phyloP scores from a whole-genome alignment of 495 filamentous ascomycete genomes.

The Xylaria venustula region DNA sequence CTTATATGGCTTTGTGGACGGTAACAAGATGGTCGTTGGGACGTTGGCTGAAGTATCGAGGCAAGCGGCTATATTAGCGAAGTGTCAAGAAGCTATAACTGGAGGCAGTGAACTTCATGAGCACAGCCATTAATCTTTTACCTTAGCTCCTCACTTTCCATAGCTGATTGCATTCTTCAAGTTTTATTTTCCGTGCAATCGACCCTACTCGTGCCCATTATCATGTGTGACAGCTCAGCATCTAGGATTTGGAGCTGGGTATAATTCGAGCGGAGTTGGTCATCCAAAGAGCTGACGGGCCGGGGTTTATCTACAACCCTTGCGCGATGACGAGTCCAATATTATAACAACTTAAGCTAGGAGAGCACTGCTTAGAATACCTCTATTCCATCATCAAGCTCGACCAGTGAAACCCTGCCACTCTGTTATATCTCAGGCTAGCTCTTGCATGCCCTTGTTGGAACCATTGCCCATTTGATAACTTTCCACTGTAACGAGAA shows the following conservation, averaged over 20 bases:
- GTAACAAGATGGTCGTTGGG: conserved; percentile 85
- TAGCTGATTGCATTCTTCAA: conserved; percentile 9
- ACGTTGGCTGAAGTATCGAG: conserved; percentile 80
- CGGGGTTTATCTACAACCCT: too few relatives aligned
- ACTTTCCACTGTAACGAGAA: too few relatives aligned
- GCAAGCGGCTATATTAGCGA: conserved; percentile 82
- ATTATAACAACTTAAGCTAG: too few relatives aligned
- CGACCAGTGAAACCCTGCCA: too few relatives aligned
- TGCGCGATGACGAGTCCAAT: background rate
- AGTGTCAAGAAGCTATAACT: conserved; percentile 69
- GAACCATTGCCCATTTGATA: too few relatives aligned
- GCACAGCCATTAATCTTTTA: conserved; percentile 25
- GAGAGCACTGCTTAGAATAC: too few relatives aligned
- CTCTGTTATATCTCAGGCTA: too few relatives aligned
- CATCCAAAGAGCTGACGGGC: too few relatives aligned
- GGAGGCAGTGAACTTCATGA: conserved; percentile 38
- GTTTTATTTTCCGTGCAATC: conserved; percentile 6
- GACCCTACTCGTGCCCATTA: background rate
- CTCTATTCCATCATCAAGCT: too few relatives aligned
- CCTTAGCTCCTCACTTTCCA: background rate
- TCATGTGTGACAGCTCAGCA: background rate
- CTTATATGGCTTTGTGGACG: conserved; percentile 88
- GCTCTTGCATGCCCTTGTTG: too few relatives aligned
- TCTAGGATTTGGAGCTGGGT: background rate
- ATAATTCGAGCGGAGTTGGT: too few relatives aligned